Percentiles rank a stretch among this genome's conserved stretches.
phyloP scores from a whole-genome alignment of 208 protist genomes.

The Crithidia bombi region DNA sequence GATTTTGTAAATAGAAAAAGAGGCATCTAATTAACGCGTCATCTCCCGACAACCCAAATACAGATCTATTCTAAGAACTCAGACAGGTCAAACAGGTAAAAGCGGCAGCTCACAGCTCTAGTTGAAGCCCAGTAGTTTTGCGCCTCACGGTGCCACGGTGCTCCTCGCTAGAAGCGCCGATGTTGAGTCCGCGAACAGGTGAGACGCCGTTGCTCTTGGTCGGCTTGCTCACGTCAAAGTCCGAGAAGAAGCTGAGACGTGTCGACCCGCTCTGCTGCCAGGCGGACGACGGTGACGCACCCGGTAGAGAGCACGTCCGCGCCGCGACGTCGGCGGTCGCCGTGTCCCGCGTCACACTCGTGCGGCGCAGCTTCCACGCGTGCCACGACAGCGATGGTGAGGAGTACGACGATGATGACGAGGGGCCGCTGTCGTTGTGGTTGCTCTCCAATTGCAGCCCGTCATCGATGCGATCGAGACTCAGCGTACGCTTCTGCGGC shows the following conservation, averaged over 20 bases:
- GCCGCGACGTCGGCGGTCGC: not conserved
- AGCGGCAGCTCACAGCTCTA: slow-evolving; percentile 21
- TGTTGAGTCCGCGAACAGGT: not conserved
- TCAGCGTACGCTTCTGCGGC: slow-evolving; percentile 15
- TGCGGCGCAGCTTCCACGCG: slow-evolving; percentile 18
- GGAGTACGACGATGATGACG: not conserved
- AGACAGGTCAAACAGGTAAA: not conserved
- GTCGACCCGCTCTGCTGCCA: slow-evolving; percentile 13
- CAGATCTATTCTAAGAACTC: slow-evolving; percentile 1
- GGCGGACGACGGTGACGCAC: not conserved
- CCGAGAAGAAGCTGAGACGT: slow-evolving; percentile 22
- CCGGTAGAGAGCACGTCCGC: not conserved
- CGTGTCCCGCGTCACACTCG: slow-evolving; percentile 3
- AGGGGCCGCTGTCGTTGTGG: not conserved
- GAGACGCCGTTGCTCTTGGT: slow-evolving; percentile 8
- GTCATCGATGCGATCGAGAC: slow-evolving; percentile 13
- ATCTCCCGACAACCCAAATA: too few relatives aligned
- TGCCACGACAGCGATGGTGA: slow-evolving; percentile 14
- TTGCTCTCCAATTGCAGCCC: not conserved
- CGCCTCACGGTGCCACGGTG: slow-evolving; percentile 9
- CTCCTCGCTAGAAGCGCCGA: not conserved
- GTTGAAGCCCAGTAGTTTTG: slow-evolving; percentile 22
- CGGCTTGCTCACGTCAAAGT: slow-evolving; percentile 13
- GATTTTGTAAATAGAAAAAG: too few relatives aligned
- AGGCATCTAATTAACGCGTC: slow-evolving; percentile 6